Conservation (phyloP, 2,329 filamentous ascomycete species). For the Ophiocordyceps camponoti-leonardi region DNA sequence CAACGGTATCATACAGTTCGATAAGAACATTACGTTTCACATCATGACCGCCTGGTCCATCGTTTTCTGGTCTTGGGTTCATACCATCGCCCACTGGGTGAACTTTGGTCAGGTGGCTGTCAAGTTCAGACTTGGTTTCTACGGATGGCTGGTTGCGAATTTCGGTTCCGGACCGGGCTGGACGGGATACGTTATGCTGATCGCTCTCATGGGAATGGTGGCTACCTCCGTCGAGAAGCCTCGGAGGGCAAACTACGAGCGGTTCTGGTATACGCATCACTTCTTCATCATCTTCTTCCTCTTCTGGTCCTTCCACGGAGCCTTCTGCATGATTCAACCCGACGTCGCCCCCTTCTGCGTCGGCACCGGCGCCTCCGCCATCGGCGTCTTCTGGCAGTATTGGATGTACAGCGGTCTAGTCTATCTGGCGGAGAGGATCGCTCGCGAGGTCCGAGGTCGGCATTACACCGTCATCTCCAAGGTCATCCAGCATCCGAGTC, state of each 20-base stretch:
- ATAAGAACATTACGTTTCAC: slow-evolving; percentile 82
- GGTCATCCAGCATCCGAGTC: slow-evolving; percentile 77
- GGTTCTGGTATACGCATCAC: slow-evolving; percentile 85
- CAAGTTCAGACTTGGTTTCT: slow-evolving; percentile 60
- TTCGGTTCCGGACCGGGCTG: slow-evolving; percentile 67
- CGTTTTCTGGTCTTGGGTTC: slow-evolving; percentile 74
- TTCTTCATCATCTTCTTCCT: slow-evolving; percentile 79
- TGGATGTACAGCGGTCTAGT: slow-evolving; percentile 73
- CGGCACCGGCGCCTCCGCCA: slow-evolving; percentile 43
- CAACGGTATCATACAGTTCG: slow-evolving; percentile 75
- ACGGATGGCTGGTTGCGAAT: slow-evolving; percentile 62
- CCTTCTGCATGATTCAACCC: slow-evolving; percentile 81
- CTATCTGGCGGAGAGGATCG: slow-evolving; percentile 64
- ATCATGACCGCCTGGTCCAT: slow-evolving; percentile 76
- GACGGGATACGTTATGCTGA: slow-evolving; percentile 74
- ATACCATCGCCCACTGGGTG: slow-evolving; percentile 76
- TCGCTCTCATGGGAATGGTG: slow-evolving; percentile 63
- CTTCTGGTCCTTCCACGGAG: slow-evolving; percentile 80
- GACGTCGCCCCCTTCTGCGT: slow-evolving; percentile 66
- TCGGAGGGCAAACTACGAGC: slow-evolving; percentile 66
- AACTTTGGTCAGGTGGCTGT: slow-evolving; percentile 65
- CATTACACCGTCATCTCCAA: slow-evolving; percentile 80
- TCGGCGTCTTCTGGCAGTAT: slow-evolving; percentile 78
- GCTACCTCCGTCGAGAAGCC: slow-evolving; percentile 62
- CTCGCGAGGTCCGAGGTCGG: slow-evolving; percentile 60